Base-by-base conservation (phyloP, 164 flowering plant species). In the Vitis riparia region DNA sequence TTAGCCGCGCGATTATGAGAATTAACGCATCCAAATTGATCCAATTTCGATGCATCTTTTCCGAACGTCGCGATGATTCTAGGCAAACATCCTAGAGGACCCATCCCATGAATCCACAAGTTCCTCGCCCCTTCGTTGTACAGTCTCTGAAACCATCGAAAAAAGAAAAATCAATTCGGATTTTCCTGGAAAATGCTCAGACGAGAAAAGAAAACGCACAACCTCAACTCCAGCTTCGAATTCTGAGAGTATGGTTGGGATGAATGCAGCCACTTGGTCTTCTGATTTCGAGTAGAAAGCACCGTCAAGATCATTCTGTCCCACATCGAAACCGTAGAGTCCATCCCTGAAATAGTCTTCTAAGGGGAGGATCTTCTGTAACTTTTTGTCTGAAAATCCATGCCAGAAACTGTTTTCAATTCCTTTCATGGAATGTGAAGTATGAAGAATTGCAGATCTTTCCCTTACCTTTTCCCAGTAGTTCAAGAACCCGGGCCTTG, bases 401-500 rank as follows among this genome's bases (percentile, higher is more conserved):
- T 30, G 30, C 37, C 3, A 0, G 10, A 51, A 3, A 29, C 16
- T 44, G 9, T 12, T 11, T 47, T 37, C 15, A 59, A 23, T 23
- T 23, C 49, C 13, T 9, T 23, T 0, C 9, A 30, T 23, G 37
- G 51, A 1, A 5, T 19, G 32, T 15, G n/a, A 9, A 7, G 15
- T 8, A 5, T 70, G 27, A 23, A 23, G 27, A 2, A 23, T 23
- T 23, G 27, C 27, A 2, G 27, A 23, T 23, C 27, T 23, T 23
- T 23, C 27, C 27, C 2, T 23, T 23, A 85, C 86, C 78, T 78
- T 82, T 77, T 49, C 83, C 69, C 37, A 73, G 77, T 61, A 89
- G 70, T 23, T 84, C 86, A 29, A 82, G 85, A 78, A 78, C 89
- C 17, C 80, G 78, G 64, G 78, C 73, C 70, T 88, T 91, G 83